Evolutionary conservation across 164 flowering plant genomes (phyloP).

Genomic region (Taxillus chinensis): DNA sequence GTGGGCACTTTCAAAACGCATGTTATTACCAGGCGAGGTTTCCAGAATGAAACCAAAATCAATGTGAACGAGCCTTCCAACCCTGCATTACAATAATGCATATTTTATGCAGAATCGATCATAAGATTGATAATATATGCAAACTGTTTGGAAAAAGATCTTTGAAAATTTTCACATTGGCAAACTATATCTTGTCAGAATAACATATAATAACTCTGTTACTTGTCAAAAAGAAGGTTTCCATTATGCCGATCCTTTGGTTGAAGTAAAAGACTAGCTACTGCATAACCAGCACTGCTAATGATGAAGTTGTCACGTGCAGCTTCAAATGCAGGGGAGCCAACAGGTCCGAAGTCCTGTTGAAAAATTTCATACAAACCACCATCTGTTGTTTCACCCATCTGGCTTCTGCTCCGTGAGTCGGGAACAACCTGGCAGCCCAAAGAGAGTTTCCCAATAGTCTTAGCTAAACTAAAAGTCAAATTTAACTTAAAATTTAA

Average conservation of each 20-base stretch:
- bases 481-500: too few relatives aligned
- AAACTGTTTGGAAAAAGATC: too few relatives aligned
- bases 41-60: conserved; percentile 98
- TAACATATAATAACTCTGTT: not conserved
- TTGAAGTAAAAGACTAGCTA: conserved; percentile 94
- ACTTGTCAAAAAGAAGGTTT: conserved; percentile 95
- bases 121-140: too few relatives aligned
- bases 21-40: conserved; percentile 94
- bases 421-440: conserved; percentile 78
- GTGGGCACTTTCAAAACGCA: conserved; percentile 98
- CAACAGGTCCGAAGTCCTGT: conserved; percentile 93
- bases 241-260: conserved; percentile 99
- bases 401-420: conserved; percentile 93
- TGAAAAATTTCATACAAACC: conserved; percentile 96
- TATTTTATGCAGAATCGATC: too few relatives aligned
- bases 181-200: not conserved
- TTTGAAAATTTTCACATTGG: not conserved
- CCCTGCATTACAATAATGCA: conserved; percentile 32
- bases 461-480: too few relatives aligned
- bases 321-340: conserved; percentile 80
- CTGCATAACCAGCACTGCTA: conserved; percentile 99
- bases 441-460: not conserved
- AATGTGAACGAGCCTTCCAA: conserved; percentile 94
- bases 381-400: conserved; percentile 99
- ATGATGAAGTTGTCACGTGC: conserved; percentile 91